A percentile compares a stretch with the other conserved stretches of the same genome.
Conservation (phyloP, 2,329 filamentous ascomycete genomes). For the Colletotrichum abscissum region DNA sequence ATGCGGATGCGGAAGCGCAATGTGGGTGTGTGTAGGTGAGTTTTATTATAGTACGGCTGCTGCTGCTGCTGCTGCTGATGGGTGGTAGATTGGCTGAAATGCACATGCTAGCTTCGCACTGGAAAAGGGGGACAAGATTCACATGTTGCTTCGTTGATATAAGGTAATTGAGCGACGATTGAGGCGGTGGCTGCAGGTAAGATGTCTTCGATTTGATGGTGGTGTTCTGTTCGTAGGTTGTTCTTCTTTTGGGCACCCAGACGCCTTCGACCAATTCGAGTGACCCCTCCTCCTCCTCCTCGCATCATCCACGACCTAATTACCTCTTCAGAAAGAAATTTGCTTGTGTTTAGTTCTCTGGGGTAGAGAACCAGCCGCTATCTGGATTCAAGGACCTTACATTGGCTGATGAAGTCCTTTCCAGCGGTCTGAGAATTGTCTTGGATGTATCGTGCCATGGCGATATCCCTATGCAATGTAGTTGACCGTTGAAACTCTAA, state of each 20-base stretch:
- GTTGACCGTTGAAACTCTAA: background rate
- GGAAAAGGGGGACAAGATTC: slow-evolving; percentile 7
- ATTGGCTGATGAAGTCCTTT: background rate
- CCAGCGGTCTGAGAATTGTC: background rate
- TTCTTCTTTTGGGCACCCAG: background rate
- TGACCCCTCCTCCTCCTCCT: background rate
- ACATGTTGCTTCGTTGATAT: background rate
- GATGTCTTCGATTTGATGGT: background rate
- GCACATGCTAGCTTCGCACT: background rate
- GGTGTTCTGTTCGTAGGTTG: background rate
- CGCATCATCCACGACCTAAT: background rate
- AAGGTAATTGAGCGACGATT: background rate
- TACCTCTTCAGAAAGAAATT: too few relatives aligned
- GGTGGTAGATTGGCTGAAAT: background rate
- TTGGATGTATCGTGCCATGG: background rate
- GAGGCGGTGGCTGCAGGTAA: background rate
- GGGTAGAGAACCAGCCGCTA: background rate
- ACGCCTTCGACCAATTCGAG: background rate
- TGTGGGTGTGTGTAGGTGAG: background rate
- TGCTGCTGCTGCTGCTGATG: background rate
- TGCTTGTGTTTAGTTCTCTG: background rate
- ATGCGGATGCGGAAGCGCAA: background rate
- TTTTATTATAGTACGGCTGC: background rate
- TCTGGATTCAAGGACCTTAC: background rate
- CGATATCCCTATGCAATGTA: background rate